Base-by-base conservation (phyloP, 2,329 filamentous ascomycete species). In the Ceratocystis cacaofunesta region DNA sequence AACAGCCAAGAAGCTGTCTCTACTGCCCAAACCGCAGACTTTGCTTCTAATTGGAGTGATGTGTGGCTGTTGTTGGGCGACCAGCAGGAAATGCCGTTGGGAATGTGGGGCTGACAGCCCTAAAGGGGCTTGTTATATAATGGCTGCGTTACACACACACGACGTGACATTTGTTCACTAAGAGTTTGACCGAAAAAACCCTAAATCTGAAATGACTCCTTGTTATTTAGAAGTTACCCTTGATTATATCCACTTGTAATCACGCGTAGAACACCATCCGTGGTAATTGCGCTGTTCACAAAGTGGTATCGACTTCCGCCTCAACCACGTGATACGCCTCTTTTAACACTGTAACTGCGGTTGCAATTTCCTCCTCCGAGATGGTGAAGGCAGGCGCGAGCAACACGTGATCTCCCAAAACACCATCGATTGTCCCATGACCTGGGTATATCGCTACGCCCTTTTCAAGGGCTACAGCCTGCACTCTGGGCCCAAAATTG, bases 351-450 rank as follows among this genome's bases (percentile, higher is more conserved):
- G 4, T 2, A 25, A 58, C 17, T n/a, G 52, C 52, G 7, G 52
- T 36, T 17, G 82, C 77, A 63, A 88, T 75, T 22, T 87, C 83
- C 6, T 76, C 76, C 55, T 74, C 74, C 0, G 79, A 83, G 25
- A 86, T 78, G 57, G 82, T 89, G 73, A 85, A 90, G 0, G 88
- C 80, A 4, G 88, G 88, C 1, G 86, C 82, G 10, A 92, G 70
- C 30, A 91, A 78, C 44, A 90, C 76, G 72, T 89, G 86, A 70
- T 92, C 88, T 8, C 88, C 87, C 1, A 72, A 71, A 1, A 80
- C 77, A 57, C 88, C 79, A 69, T 80, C 84, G 0, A 77, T 81
- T 0, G 83, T 84, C 1, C 86, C 86, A 0, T 76, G 75, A 0
- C 85, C 85, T 1, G 84, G 83, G 71, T 89, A 90, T 2, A 89